These are phyloP conservation scores for Apiotrichum porosum DNA, from an alignment of 1,284 basidiomycete species.

Conservation along the genomic window DNA sequence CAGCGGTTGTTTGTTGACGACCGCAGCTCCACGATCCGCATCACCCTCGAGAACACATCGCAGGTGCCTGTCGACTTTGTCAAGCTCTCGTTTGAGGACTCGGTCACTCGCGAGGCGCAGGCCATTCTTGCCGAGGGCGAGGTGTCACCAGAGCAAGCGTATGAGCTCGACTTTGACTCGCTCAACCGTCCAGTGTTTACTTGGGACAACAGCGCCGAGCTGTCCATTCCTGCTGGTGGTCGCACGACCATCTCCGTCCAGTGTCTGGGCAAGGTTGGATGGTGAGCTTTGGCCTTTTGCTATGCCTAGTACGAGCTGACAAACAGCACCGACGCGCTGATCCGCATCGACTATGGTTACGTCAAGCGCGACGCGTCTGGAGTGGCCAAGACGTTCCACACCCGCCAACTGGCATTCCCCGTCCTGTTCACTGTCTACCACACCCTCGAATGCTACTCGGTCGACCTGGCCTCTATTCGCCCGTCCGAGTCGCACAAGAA, in stretches of 20 bases:
- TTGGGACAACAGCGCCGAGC: slow-evolving; percentile 57
- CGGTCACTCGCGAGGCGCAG: slow-evolving; percentile 70
- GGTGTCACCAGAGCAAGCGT: slow-evolving; percentile 73
- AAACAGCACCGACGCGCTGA: slow-evolving; percentile 66
- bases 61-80: slow-evolving; percentile 75
- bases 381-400: slow-evolving; percentile 57
- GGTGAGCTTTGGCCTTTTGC: too few relatives aligned
- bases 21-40: slow-evolving; percentile 66
- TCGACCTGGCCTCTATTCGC: slow-evolving; percentile 63
- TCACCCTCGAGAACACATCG: slow-evolving; percentile 85
- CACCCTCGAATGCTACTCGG: slow-evolving; percentile 75
- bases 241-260: slow-evolving; percentile 63
- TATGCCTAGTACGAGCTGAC: slow-evolving; percentile 39
- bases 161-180: slow-evolving; percentile 83
- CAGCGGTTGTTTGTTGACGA: slow-evolving; percentile 11
- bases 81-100: slow-evolving; percentile 80
- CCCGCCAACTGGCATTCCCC: slow-evolving; percentile 75
- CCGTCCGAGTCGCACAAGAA: background rate
- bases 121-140: slow-evolving; percentile 72
- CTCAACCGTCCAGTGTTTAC: slow-evolving; percentile 73
- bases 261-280: slow-evolving; percentile 83
- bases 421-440: slow-evolving; percentile 88
- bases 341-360: slow-evolving; percentile 79
- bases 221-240: slow-evolving; percentile 63
- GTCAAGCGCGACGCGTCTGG: slow-evolving; percentile 53